Conservation (phyloP, 2,329 filamentous ascomycete species). For the Lasiodiplodia sp. region DNA sequence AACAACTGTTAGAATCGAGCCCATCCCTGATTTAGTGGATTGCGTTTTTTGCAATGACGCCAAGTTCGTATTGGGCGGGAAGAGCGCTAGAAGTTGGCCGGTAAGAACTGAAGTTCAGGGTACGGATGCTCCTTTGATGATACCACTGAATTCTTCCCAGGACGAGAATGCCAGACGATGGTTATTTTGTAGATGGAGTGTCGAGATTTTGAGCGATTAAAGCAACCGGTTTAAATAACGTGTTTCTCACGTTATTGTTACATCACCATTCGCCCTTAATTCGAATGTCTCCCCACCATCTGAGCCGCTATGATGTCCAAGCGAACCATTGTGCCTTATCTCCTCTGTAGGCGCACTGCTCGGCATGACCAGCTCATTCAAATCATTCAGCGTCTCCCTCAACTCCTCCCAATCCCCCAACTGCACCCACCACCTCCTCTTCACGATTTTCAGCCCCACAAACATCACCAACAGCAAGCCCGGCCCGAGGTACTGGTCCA, state of each 20-base stretch:
- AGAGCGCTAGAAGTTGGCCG: not conserved
- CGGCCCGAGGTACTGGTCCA: conserved; percentile 14
- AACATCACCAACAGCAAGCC: not conserved
- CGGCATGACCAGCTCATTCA: conserved; percentile 3
- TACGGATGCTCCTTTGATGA: not conserved
- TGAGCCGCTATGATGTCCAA: not conserved
- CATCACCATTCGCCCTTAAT: not conserved
- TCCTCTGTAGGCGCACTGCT: not conserved
- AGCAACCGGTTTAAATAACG: no score
- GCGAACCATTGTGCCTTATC: not conserved
- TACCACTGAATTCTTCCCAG: no score
- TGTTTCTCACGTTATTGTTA: no score
- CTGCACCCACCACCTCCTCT: not conserved
- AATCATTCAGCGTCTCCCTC: not conserved
- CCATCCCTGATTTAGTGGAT: not conserved
- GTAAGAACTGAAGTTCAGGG: not conserved
- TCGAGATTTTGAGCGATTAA: no score
- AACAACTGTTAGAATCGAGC: no score
- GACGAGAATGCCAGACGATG: no score
- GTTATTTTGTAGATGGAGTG: no score
- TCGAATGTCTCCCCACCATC: not conserved
- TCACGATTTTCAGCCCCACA: not conserved
- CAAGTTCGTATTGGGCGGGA: not conserved
- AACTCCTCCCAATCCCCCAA: conserved; percentile 6
- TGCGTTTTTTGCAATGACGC: not conserved